Evolutionary conservation across 2,329 filamentous ascomycete species (phyloP).

Genomic region (Aspergillus viridinutans): DNA sequence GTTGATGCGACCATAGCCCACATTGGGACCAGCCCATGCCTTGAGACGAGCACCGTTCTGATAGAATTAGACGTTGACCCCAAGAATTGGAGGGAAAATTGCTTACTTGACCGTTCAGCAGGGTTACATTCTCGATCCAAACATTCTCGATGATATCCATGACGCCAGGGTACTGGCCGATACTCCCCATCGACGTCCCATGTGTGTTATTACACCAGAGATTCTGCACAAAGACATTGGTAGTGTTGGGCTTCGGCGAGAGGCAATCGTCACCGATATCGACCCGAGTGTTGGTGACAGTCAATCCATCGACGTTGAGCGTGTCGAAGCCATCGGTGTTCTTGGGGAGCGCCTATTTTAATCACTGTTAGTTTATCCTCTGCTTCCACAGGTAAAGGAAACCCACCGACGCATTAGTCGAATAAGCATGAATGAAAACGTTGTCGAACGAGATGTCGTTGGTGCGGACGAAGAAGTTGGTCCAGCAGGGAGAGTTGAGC

Average conservation of each 20-base stretch:
- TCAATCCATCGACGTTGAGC: slow-evolving; percentile 53
- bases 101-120: slow-evolving; percentile 47
- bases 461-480: slow-evolving; percentile 58
- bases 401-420: slow-evolving; percentile 42
- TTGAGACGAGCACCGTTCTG: slow-evolving; percentile 58
- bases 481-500: slow-evolving; percentile 61
- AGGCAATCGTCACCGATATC: slow-evolving; percentile 60
- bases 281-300: slow-evolving; percentile 48
- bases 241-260: slow-evolving; percentile 57
- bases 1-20: slow-evolving; percentile 58
- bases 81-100: not conserved
- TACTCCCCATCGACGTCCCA: slow-evolving; percentile 55
- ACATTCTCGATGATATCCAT: slow-evolving; percentile 55
- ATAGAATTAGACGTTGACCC: slow-evolving; percentile 21
- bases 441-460: slow-evolving; percentile 53
- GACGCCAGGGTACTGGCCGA: slow-evolving; percentile 55
- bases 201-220: slow-evolving; percentile 59
- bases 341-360: slow-evolving; percentile 45
- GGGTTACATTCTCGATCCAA: slow-evolving; percentile 56
- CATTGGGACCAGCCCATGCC: slow-evolving; percentile 55
- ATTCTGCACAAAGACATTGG: slow-evolving; percentile 55
- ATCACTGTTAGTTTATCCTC: not conserved
- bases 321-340: slow-evolving; percentile 63
- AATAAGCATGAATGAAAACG: slow-evolving; percentile 52
- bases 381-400: not conserved